Conservation (phyloP, 108 stramenopile species). For the Cylindrotheca fusiformis region DNA sequence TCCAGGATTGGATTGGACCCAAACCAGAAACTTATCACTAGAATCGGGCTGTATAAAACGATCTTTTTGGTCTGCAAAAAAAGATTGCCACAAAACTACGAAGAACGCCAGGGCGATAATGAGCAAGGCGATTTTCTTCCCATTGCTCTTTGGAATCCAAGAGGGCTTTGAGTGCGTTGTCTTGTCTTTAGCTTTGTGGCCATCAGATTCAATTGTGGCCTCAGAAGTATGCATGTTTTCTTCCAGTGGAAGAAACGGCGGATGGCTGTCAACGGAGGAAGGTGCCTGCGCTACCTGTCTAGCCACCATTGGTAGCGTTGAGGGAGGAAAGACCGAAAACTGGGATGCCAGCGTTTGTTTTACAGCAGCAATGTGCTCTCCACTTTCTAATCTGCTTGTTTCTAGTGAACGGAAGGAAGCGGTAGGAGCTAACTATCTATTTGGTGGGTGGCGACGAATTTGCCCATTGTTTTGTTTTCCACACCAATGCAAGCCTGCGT, state of each 20-base stretch:
- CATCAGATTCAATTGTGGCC: neutral
- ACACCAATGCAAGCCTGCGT: too few species aligned
- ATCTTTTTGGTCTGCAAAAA: conserved; percentile 42
- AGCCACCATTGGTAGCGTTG: conserved; percentile 3
- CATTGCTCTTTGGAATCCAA: conserved; percentile 13
- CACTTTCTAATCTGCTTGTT: too few species aligned
- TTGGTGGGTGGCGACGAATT: too few species aligned
- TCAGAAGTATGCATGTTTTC: conserved; percentile 7
- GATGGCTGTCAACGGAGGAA: neutral
- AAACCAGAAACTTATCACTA: conserved; percentile 41
- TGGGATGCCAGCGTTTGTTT: too few species aligned
- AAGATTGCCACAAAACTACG: conserved; percentile 39
- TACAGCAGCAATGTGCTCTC: too few species aligned
- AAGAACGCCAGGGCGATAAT: conserved; percentile 19
- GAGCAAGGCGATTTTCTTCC: conserved; percentile 27
- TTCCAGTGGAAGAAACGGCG: conserved; percentile 29
- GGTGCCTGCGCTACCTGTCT: neutral
- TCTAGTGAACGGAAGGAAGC: too few species aligned
- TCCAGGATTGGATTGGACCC: conserved; percentile 50
- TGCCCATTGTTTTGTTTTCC: too few species aligned
- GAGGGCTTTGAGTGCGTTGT: neutral
- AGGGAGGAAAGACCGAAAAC: too few species aligned
- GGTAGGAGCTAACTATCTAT: too few species aligned
- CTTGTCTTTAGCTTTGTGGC: neutral
- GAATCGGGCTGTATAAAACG: conserved; percentile 49